Percentiles rank a stretch among this genome's conserved stretches.
phyloP scores from a whole-genome alignment of 257 asterid species.

The Anisodus acutangulus region DNA sequence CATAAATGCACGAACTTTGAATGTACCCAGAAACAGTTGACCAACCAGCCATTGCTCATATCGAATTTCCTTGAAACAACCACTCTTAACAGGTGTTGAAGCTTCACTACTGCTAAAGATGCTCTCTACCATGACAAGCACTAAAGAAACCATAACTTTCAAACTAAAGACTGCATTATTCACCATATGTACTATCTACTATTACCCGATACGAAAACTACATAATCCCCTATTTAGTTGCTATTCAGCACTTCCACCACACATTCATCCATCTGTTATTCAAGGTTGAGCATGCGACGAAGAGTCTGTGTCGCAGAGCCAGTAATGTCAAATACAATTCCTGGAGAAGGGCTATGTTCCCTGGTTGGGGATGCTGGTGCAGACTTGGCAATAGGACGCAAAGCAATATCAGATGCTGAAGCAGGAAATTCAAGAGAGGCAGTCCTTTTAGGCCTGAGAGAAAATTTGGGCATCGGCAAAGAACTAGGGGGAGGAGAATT shows the following conservation, averaged over 20 bases:
- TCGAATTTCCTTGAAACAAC: background rate
- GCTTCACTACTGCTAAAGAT: slow-evolving; percentile 31
- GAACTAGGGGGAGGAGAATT: slow-evolving; percentile 96
- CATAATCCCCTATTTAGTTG: slow-evolving; percentile 48
- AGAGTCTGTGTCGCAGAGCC: slow-evolving; percentile 72
- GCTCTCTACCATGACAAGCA: slow-evolving; percentile 38
- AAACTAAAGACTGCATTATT: slow-evolving; percentile 43
- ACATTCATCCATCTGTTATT: slow-evolving; percentile 60
- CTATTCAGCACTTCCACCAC: slow-evolving; percentile 40
- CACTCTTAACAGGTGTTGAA: background rate
- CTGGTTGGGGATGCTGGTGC: slow-evolving; percentile 86
- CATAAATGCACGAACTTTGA: slow-evolving; percentile 25
- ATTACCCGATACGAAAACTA: slow-evolving; percentile 42
- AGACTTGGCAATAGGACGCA: slow-evolving; percentile 60
- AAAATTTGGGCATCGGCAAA: slow-evolving; percentile 87
- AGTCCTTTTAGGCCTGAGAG: slow-evolving; percentile 66
- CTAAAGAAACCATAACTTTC: slow-evolving; percentile 34
- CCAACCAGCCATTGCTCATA: slow-evolving; percentile 42
- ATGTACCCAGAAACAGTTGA: slow-evolving; percentile 43
- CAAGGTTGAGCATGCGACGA: slow-evolving; percentile 63
- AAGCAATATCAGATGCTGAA: slow-evolving; percentile 51
- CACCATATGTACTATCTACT: slow-evolving; percentile 47
- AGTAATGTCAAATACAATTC: slow-evolving; percentile 48
- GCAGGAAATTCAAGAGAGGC: slow-evolving; percentile 70
- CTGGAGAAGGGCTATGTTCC: slow-evolving; percentile 64